Evolutionary conservation across 192 early-diverging fungal genomes (phyloP), one percentile per base, ranked within the genome.

Genomic region (Kappamyces sp.): DNA sequence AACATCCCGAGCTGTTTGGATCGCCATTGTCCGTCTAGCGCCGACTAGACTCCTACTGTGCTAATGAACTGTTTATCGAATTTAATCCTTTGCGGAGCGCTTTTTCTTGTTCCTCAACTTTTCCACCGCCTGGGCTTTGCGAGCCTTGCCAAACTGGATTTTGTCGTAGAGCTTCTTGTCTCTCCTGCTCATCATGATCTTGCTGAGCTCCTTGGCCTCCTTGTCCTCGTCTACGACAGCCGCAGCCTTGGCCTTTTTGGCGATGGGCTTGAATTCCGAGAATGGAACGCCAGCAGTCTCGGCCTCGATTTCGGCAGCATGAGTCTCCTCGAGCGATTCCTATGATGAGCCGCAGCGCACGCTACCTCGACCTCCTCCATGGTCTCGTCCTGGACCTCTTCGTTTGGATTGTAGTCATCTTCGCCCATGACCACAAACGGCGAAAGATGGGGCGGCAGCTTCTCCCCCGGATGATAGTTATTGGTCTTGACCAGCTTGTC

Each of bases 401-500:
- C 72, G 3, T 64, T 65, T 13, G 93, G 93, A 40, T 90, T 84
- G 63, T 98, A 96, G 57, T 91, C 93, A 36, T 90, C 92, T 40
- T 89, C 88, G 48, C 76, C 78, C 49, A 82, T 79, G 63, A 86
- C 84, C 4, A 91, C 94, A 66, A 96, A 99, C 9, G 96, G 96
- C 58, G 87, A 90, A 62, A 95, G 72, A 71, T 99, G 96, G 51
- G 96, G 86, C 10, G 94, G 94, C 49, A 94, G 74, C 3, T 70
- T 73, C 66, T 89, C 81, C 10, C 93, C 96, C 31, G 87, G 79
- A 46, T 83, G 78, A 63, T 99, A 99, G 7, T 64, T 66, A 1
- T 49, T 44, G 12, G 74, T 69, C 51, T 68, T 68, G 49, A 97
- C 66, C 37, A 95, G 67, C 52, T 87, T 84, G 4, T 80, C 71